phyloP scores from a whole-genome alignment of 306 rosid genomes.

The Malus orientalis region DNA sequence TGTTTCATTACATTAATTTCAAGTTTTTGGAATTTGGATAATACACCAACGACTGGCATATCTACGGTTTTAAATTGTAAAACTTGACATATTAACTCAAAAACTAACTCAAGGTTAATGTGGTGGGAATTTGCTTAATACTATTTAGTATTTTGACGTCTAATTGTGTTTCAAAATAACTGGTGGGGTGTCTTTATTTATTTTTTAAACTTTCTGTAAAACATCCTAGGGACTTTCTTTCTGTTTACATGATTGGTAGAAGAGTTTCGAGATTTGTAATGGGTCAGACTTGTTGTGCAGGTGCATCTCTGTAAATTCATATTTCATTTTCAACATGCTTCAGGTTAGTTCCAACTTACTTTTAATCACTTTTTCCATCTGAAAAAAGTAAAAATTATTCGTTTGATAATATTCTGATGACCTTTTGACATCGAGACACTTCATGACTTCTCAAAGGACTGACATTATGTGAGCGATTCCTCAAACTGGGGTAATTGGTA shows the following conservation, averaged over 20 bases:
- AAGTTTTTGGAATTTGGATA: background rate
- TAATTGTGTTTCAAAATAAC: background rate
- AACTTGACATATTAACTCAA: background rate
- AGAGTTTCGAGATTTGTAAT: constrained; percentile 15
- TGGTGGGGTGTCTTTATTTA: background rate
- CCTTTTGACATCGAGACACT: background rate
- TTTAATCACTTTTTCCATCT: constrained; percentile 1
- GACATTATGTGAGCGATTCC: background rate
- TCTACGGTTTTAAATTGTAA: background rate
- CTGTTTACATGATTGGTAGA: background rate
- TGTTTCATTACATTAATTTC: background rate
- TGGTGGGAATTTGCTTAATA: background rate
- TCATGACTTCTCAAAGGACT: constrained; percentile 7
- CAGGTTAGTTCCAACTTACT: constrained; percentile 49
- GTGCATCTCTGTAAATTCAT: constrained; percentile 73
- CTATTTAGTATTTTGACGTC: background rate
- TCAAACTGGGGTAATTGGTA: constrained; percentile 4
- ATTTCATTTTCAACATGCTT: constrained; percentile 86
- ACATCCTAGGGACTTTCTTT: background rate
- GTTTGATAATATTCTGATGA: background rate
- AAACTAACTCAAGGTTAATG: background rate
- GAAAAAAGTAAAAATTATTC: background rate
- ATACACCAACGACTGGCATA: background rate
- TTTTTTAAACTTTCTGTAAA: background rate
- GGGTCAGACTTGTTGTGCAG: constrained; percentile 40